phyloP scores from a whole-genome alignment of 306 rosid species.

The Gynostemma pentaphyllum region DNA sequence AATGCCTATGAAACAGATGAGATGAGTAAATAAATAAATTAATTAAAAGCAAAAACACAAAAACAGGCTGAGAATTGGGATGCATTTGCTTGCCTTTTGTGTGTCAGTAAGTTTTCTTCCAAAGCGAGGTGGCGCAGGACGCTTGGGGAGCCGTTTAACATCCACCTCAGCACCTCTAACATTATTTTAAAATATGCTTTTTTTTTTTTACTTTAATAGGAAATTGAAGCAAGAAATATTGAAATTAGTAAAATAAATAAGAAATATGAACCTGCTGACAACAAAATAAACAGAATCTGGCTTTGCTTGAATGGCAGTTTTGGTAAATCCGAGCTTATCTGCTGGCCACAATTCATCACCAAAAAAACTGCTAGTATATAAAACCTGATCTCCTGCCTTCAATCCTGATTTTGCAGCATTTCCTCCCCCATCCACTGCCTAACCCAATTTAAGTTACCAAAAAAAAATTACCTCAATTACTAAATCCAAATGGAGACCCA shows the following conservation, averaged over 20 bases:
- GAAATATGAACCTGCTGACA: constrained; percentile 61
- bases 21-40: background rate
- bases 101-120: constrained; percentile 73
- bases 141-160: constrained; percentile 72
- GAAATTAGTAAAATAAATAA: background rate
- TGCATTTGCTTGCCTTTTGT: constrained; percentile 55
- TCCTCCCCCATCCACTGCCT: constrained; percentile 95
- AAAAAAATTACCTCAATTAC: constrained; percentile 12
- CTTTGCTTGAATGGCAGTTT: constrained; percentile 93
- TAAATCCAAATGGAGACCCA: no score
- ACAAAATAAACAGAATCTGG: constrained; percentile 94
- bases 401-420: constrained; percentile 95
- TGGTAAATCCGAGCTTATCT: constrained; percentile 93
- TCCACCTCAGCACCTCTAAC: constrained; percentile 84
- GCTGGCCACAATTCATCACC: constrained; percentile 99
- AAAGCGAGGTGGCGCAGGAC: constrained; percentile 88
- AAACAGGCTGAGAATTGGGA: background rate
- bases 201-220: background rate
- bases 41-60: background rate
- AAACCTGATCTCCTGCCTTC: constrained; percentile 79
- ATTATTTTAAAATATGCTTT: background rate
- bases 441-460: constrained; percentile 9
- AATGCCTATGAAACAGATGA: no score
- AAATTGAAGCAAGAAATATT: background rate
- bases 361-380: constrained; percentile 94